A percentile compares a stretch with the other conserved stretches of the same genome.
Evolutionary conservation across 2,329 filamentous ascomycete species (phyloP).

Genomic region (Colletotrichum tamarilloi): DNA sequence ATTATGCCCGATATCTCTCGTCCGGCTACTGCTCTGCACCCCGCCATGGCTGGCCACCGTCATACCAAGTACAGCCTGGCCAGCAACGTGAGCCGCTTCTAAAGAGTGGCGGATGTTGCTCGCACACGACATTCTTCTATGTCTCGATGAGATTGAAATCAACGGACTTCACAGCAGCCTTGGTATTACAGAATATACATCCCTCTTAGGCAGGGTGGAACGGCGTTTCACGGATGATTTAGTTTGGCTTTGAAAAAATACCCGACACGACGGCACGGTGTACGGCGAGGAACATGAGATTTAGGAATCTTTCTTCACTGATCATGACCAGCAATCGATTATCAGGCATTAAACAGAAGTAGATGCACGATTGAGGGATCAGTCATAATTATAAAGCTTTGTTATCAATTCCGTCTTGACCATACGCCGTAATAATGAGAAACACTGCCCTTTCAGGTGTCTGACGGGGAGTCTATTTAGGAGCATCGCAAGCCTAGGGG

Average conservation of each 20-base stretch:
- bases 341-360: conserved; percentile 1
- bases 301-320: conserved; percentile 10
- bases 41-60: conserved; percentile 53
- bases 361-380: conserved; percentile 18
- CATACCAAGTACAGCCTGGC: conserved; percentile 60
- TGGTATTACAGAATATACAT: neutral
- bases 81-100: conserved; percentile 62
- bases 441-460: neutral
- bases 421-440: neutral
- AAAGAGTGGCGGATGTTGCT: conserved; percentile 4
- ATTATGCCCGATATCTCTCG: conserved; percentile 66
- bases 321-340: neutral
- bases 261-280: conserved; percentile 18
- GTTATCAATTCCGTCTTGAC: neutral
- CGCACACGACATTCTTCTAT: neutral
- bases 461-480: neutral
- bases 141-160: neutral
- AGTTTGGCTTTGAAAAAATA: conserved; percentile 19
- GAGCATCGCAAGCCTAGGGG: neutral
- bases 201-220: neutral
- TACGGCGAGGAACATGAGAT: conserved; percentile 10
- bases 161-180: neutral
- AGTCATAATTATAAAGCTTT: conserved; percentile 18
- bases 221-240: conserved; percentile 24
- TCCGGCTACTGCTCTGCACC: conserved; percentile 69